A percentile compares a stretch with the other conserved stretches of the same genome.
Evolutionary conservation across 345 rosid species (phyloP).

Genomic region (Melastoma malabathricum): DNA sequence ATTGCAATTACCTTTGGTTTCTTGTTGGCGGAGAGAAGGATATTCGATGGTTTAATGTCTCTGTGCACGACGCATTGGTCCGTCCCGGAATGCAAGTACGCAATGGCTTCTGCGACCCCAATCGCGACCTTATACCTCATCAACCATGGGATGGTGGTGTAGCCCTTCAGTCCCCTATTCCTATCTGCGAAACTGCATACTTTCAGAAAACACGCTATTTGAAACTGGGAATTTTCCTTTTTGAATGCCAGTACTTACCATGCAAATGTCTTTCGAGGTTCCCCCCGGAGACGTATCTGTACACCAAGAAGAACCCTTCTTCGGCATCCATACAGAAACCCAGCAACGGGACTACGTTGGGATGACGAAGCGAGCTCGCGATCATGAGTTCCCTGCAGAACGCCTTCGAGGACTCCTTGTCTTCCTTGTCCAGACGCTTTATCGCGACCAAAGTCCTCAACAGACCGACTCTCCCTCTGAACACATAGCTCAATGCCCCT

Average conservation of each 20-base stretch:
- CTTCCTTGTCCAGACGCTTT: conserved; percentile 74
- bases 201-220: not conserved
- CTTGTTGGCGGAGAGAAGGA: conserved; percentile 84
- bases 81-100: conserved; percentile 69
- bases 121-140: conserved; percentile 71
- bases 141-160: conserved; percentile 46
- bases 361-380: conserved; percentile 72
- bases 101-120: conserved; percentile 70
- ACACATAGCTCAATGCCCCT: conserved; percentile 90
- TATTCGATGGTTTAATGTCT: conserved; percentile 89
- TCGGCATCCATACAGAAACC: conserved; percentile 87
- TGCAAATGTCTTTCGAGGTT: conserved; percentile 75
- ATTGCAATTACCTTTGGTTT: conserved; percentile 44
- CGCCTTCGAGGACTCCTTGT: conserved; percentile 77
- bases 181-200: conserved; percentile 28
- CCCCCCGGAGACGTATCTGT: conserved; percentile 85
- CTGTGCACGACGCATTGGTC: conserved; percentile 89
- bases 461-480: conserved; percentile 70
- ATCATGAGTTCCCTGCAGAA: conserved; percentile 95
- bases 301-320: conserved; percentile 84
- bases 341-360: conserved; percentile 63
- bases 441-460: conserved; percentile 63
- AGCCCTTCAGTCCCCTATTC: conserved; percentile 35
- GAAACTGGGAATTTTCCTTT: too few species aligned
- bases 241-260: conserved; percentile 23